phyloP scores from a whole-genome alignment of 768 basidiomycete species.

The Suillus bovinus region DNA sequence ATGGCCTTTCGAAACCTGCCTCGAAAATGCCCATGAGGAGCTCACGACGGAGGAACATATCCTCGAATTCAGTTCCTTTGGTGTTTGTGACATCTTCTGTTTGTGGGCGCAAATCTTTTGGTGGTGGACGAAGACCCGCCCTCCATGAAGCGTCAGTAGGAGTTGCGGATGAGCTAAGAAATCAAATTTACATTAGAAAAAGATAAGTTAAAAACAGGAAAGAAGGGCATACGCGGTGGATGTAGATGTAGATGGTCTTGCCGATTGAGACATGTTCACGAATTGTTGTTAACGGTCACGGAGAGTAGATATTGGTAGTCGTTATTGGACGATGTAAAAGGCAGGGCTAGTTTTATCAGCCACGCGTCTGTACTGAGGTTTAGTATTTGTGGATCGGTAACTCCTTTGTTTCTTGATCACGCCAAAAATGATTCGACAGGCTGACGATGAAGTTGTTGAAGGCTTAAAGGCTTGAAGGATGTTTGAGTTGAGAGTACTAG shows the following conservation, averaged over 20 bases:
- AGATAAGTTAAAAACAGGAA: constrained; percentile 10
- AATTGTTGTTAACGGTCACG: constrained; percentile 12
- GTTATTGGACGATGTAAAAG: constrained; percentile 15
- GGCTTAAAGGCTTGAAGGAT: constrained; percentile 16
- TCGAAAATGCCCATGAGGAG: constrained; percentile 99
- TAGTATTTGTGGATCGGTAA: constrained; percentile 13
- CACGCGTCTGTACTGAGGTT: constrained; percentile 25
- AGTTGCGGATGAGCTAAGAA: constrained; percentile 26
- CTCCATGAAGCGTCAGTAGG: constrained; percentile 59
- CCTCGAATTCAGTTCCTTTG: constrained; percentile 94
- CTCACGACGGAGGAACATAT: constrained; percentile 89
- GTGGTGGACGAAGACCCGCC: constrained; percentile 75
- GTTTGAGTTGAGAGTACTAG: constrained; percentile 29
- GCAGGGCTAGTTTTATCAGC: constrained; percentile 17
- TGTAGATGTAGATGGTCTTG: constrained; percentile 34
- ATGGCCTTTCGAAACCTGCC: constrained; percentile 95
- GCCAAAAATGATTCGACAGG: constrained; percentile 15
- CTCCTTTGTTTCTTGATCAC: constrained; percentile 14
- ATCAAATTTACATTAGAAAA: neutral
- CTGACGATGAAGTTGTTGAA: constrained; percentile 16
- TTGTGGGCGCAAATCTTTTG: constrained; percentile 91
- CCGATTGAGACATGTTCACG: constrained; percentile 31
- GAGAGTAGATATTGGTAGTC: constrained; percentile 14
- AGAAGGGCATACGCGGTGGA: constrained; percentile 17
- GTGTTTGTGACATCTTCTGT: constrained; percentile 96